These are phyloP conservation scores for Hansenula anomala DNA, from an alignment of 1,139 yeast genomes.

Conservation along the genomic window DNA sequence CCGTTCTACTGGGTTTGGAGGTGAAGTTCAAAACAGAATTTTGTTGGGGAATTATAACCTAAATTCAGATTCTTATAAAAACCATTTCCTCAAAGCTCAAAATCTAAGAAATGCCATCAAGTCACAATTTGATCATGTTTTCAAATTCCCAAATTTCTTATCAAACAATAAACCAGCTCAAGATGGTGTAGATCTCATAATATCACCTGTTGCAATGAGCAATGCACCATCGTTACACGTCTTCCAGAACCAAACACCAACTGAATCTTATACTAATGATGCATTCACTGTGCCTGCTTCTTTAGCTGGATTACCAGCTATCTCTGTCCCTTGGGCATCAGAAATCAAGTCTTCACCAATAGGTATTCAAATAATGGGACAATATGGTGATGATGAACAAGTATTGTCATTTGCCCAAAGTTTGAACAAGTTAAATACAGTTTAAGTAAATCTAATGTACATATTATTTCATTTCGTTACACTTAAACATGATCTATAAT, in stretches of 20 bases:
- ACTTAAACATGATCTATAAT: too few species aligned
- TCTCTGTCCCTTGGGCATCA: slow-evolving; percentile 57
- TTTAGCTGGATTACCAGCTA: slow-evolving; percentile 85
- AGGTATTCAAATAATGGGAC: slow-evolving; percentile 80
- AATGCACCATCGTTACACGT: slow-evolving; percentile 50
- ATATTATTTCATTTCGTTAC: too few species aligned
- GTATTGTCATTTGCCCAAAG: slow-evolving; percentile 40
- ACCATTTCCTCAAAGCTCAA: slow-evolving; percentile 77
- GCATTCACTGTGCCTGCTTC: slow-evolving; percentile 87
- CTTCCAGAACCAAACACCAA: slow-evolving; percentile 40
- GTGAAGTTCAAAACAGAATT: slow-evolving; percentile 79
- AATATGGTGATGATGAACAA: slow-evolving; percentile 71
- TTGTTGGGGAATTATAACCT: slow-evolving; percentile 82
- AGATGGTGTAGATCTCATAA: slow-evolving; percentile 59
- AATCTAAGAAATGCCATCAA: slow-evolving; percentile 55
- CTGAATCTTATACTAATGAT: slow-evolving; percentile 73
- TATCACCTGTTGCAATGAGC: slow-evolving; percentile 71
- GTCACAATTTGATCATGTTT: slow-evolving; percentile 60
- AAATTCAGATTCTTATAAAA: slow-evolving; percentile 66
- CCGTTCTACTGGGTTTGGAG: slow-evolving; percentile 64
- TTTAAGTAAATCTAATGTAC: neutral
- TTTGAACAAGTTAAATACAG: too few species aligned
- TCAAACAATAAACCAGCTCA: slow-evolving; percentile 13
- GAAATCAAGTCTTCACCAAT: slow-evolving; percentile 37
- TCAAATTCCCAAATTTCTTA: slow-evolving; percentile 47